Evolutionary conservation across 768 basidiomycete genomes (phyloP), one percentile per base, ranked within the genome.

Genomic region (Termitomyces sp.): DNA sequence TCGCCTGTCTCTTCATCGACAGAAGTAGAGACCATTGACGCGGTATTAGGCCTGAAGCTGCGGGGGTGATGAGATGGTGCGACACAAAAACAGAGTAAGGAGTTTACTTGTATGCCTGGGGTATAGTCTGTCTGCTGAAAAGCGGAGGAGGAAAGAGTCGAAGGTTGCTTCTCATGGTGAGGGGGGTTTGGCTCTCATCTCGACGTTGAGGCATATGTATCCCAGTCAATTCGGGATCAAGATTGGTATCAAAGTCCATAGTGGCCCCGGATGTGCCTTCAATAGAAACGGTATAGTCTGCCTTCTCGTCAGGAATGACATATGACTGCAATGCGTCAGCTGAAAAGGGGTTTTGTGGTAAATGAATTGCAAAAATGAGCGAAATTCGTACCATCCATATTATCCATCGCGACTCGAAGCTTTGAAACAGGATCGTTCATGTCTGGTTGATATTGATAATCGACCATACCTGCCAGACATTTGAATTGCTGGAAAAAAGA

Each of bases 381-480:
- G 9, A 35, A 27, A n/a, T 4, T 55, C 80, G 51, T 64, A 96
- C 96, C 89, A 60, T 98, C 88, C 79, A 97, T 84, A 6, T 75
- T 74, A 45, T 85, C 80, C 83, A 98, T 87, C 0, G 91, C 82
- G 12, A 76, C 61, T 4, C 91, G 84, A 51, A 98, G 70, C 54
- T 83, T 74, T 2, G 85, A 69, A 3, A 92, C 72, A 3, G 88
- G 85, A 63, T 96, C 93, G 13, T 82, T 68, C 66, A 77, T 72
- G 53, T 88, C 77, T 1, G 92, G 92, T 56, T 86, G 81, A 69
- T 85, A 97, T 69, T 97, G 94, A 66, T 85, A 97, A 68, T 98
- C 96, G 36, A 86, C 91, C 90, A 98, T 93, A 54, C 86, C 96
- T 98, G 54, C 33, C 43, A 13, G 56, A 38, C n/a, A 42, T 49